Base-by-base conservation (phyloP, 192 early-diverging fungal genomes). In the Rhizophagus clarus region DNA sequence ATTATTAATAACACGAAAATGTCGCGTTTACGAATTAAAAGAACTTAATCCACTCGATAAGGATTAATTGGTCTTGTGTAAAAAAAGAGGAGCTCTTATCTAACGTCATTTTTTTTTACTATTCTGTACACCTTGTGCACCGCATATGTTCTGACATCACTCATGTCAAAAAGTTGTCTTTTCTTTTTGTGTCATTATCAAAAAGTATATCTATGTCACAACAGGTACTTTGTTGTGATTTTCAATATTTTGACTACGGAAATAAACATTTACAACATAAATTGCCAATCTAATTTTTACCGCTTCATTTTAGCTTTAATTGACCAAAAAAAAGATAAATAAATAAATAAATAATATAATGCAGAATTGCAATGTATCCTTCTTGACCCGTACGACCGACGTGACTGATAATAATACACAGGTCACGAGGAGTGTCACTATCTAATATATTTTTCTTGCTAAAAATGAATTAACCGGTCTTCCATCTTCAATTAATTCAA, bases 401-500 rank as follows among this genome's bases (percentile, higher is more conserved):
- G 37, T 40, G 37, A 40, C 37, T 40, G 37, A 7, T 40, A 40
- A 40, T 8, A n/a, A 40, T 40, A 40, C 37, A 7, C 37, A 40
- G 7, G 37, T 40, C 37, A 40, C 37, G 37, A 40, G 32, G 32
- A 32, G 37, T 40, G 37, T 40, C 37, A 40, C 37, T 40, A 8
- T 7, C 4, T 4, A 4, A 37, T 37, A 37, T 37, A 37, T 37
- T 28, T 68, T 83, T 71, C 78, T 73, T 14, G 79, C 63, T 9
- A 85, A 34, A 20, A 83, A 60, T 9, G 82, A 83, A 67, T 85
- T 83, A n/a, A 85, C 78, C 12, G 84, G 84, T 62, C 84, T 51
- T 29, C 84, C 84, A 77, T 85, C 84, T 51, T 83, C 82, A n/a
- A 81, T 77, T 32, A 84, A 32, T 42, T 82, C 84, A 26, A 82